phyloP scores from a whole-genome alignment of 2,329 filamentous ascomycete species.

The Clonostachys chloroleuca region DNA sequence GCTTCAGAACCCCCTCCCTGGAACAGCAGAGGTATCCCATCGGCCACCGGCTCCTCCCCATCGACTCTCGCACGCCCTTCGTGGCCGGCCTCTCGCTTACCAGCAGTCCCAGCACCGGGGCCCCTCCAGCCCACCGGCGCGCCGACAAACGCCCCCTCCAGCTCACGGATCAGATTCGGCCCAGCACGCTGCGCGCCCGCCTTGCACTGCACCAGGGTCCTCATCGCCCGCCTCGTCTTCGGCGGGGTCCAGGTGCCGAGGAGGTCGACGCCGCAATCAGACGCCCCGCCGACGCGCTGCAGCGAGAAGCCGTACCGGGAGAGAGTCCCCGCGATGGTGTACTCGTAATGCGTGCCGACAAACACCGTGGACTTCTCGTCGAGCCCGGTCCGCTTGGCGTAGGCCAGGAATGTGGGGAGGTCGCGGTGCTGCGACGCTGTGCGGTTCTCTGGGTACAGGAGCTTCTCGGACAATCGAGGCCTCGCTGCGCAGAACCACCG shows the following conservation, averaged over 20 bases:
- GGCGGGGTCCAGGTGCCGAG: slow-evolving; percentile 66
- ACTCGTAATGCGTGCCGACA: slow-evolving; percentile 75
- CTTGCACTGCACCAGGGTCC: slow-evolving; percentile 66
- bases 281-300: slow-evolving; percentile 58
- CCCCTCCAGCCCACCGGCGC: slow-evolving; percentile 71
- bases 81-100: slow-evolving; percentile 68
- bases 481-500: no score
- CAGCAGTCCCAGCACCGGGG: slow-evolving; percentile 64
- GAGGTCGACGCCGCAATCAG: slow-evolving; percentile 71
- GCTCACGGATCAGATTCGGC: slow-evolving; percentile 64
- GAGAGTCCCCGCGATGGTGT: slow-evolving; percentile 56
- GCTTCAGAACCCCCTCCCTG: slow-evolving; percentile 50
- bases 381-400: slow-evolving; percentile 54
- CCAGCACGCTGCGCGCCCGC: slow-evolving; percentile 43
- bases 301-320: slow-evolving; percentile 59
- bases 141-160: slow-evolving; percentile 72
- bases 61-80: slow-evolving; percentile 69
- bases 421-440: slow-evolving; percentile 49
- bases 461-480: no score
- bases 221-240: slow-evolving; percentile 25
- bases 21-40: slow-evolving; percentile 68
- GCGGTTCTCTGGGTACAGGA: no score
- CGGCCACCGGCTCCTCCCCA: slow-evolving; percentile 63
- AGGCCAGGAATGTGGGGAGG: slow-evolving; percentile 59
- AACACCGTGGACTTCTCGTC: slow-evolving; percentile 55